Evolutionary conservation across 495 filamentous ascomycete genomes (phyloP).

Genomic region (Cercophora newfieldiana): DNA sequence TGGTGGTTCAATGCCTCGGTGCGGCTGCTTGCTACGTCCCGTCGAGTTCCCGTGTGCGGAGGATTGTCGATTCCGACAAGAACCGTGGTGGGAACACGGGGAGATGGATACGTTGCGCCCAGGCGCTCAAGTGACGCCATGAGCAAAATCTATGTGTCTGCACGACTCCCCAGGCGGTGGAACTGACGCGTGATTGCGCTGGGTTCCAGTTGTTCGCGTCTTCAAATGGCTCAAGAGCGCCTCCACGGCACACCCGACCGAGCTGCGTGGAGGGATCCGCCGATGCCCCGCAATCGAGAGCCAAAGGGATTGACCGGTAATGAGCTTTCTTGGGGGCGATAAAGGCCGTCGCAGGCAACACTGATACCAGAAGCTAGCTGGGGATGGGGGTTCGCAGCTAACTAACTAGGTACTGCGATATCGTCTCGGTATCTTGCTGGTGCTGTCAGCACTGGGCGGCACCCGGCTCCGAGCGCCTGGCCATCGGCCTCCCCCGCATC

Average conservation of each 20-base stretch:
- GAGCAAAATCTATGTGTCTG: background rate
- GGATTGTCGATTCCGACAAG: background rate
- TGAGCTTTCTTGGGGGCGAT: background rate
- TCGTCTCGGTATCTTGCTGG: background rate
- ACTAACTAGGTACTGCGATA: background rate
- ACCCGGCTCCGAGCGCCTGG: constrained; percentile 8
- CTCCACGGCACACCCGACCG: background rate
- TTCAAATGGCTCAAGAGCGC: background rate
- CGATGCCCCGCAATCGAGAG: background rate
- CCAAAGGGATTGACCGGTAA: too few species aligned
- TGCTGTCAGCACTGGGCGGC: background rate
- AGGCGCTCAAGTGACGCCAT: background rate
- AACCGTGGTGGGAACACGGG: background rate
- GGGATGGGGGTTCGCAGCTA: background rate
- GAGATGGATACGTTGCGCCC: background rate
- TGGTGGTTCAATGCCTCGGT: background rate
- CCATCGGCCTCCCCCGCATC: constrained; percentile 10
- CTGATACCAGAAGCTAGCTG: background rate
- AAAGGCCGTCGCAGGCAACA: too few species aligned
- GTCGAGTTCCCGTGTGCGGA: background rate
- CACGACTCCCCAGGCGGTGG: background rate
- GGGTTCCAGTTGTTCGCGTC: background rate
- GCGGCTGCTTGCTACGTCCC: background rate
- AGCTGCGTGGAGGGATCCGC: background rate
- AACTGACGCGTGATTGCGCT: background rate